These are phyloP conservation scores for Ascochyta koolunga DNA, from an alignment of 2,329 filamentous ascomycete genomes.

Conservation along the genomic window DNA sequence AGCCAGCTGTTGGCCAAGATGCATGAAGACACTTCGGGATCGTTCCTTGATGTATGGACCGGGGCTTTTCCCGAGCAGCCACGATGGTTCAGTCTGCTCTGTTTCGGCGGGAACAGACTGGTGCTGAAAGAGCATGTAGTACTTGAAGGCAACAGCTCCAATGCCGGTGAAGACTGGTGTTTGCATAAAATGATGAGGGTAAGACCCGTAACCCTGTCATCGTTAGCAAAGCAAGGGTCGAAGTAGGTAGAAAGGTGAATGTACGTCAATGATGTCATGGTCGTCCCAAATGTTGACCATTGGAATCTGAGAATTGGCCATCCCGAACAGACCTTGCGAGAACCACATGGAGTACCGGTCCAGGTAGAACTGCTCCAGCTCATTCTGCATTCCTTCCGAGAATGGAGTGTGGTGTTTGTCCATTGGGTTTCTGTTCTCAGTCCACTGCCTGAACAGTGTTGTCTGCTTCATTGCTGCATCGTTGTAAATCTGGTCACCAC, in stretches of 20 bases:
- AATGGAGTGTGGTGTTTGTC: constrained; percentile 82
- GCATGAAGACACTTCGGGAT: constrained; percentile 86
- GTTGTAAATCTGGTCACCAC: constrained; percentile 96
- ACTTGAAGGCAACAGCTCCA: constrained; percentile 93
- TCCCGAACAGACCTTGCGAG: constrained; percentile 90
- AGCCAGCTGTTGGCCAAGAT: constrained; percentile 76
- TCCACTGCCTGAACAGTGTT: constrained; percentile 80
- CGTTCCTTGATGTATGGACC: constrained; percentile 90
- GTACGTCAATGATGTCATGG: constrained; percentile 66
- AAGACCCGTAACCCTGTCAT: constrained; percentile 82
- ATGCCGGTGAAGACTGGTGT: constrained; percentile 88
- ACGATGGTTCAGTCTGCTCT: constrained; percentile 84
- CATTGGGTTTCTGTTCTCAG: constrained; percentile 76
- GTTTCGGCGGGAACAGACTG: constrained; percentile 85
- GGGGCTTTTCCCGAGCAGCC: constrained; percentile 78
- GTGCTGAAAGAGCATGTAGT: constrained; percentile 98
- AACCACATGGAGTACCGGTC: constrained; percentile 94
- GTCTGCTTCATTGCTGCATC: constrained; percentile 81
- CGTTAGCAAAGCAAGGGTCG: constrained; percentile 60
- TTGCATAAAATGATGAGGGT: constrained; percentile 88
- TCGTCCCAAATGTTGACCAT: constrained; percentile 99
- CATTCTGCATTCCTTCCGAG: constrained; percentile 79
- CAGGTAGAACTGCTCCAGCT: constrained; percentile 87
- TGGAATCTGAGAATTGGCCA: constrained; percentile 91
- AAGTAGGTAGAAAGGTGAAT: constrained; percentile 10